phyloP scores from a whole-genome alignment of 2,329 filamentous ascomycete species.

The Capronia epimyces region DNA sequence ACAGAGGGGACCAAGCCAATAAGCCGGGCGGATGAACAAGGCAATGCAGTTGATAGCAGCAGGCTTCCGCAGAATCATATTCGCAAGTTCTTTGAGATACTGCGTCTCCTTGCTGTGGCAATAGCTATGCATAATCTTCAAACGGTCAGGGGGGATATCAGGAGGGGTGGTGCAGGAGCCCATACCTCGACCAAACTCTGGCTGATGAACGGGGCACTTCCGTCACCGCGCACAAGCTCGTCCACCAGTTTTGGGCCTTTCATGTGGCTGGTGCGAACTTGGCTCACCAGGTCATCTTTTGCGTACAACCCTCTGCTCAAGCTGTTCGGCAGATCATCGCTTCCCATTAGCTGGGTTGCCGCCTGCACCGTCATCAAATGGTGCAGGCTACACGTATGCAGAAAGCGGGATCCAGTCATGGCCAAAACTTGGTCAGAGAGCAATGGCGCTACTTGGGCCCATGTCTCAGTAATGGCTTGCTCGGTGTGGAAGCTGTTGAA shows the following conservation, averaged over 20 bases:
- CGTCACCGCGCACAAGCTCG: constrained; percentile 83
- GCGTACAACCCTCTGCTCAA: constrained; percentile 62
- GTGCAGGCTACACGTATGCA: constrained; percentile 85
- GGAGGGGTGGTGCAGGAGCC: constrained; percentile 2
- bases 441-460: constrained; percentile 59
- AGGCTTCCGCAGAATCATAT: constrained; percentile 51
- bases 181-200: constrained; percentile 67
- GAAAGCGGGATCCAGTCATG: constrained; percentile 72
- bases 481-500: constrained; percentile 58
- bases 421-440: constrained; percentile 59
- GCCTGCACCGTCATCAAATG: constrained; percentile 72
- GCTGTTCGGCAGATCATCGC: constrained; percentile 77
- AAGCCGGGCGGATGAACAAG: constrained; percentile 54
- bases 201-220: constrained; percentile 81
- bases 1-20: constrained; percentile 55
- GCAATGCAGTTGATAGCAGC: constrained; percentile 55
- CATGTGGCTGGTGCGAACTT: constrained; percentile 67
- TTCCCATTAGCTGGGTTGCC: constrained; percentile 74
- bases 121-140: constrained; percentile 49
- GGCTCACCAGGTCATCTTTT: constrained; percentile 71
- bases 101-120: constrained; percentile 58
- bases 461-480: constrained; percentile 59
- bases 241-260: constrained; percentile 69
- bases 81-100: constrained; percentile 58
- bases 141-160: not conserved